Evolutionary conservation across 1,284 basidiomycete genomes (phyloP).

Genomic region (Vanrija humicola): DNA sequence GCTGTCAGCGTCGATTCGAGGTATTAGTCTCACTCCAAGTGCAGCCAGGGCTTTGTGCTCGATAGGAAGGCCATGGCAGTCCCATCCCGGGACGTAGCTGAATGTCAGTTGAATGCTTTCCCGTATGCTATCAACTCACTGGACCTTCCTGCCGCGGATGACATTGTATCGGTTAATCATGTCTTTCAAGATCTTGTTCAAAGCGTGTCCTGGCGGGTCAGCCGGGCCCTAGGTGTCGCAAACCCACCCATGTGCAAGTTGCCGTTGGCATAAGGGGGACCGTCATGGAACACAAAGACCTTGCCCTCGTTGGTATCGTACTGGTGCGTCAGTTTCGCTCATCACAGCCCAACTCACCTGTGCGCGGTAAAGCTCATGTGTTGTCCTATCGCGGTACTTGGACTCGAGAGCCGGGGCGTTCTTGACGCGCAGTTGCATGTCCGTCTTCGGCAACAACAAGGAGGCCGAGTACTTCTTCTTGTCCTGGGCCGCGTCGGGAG

Average conservation of each 20-base stretch:
- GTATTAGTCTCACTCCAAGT: slow-evolving; percentile 57
- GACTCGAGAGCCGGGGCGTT: slow-evolving; percentile 61
- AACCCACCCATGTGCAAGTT: slow-evolving; percentile 83
- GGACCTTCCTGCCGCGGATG: slow-evolving; percentile 69
- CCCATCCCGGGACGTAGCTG: slow-evolving; percentile 95
- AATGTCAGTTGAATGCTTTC: neutral
- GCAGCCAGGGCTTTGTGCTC: slow-evolving; percentile 84
- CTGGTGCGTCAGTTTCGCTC: slow-evolving; percentile 48
- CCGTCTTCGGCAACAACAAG: slow-evolving; percentile 76
- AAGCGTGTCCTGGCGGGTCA: slow-evolving; percentile 71
- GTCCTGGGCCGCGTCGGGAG: slow-evolving; percentile 6
- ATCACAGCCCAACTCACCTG: slow-evolving; percentile 56
- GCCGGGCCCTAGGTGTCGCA: neutral
- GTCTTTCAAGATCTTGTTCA: slow-evolving; percentile 97
- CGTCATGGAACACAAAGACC: slow-evolving; percentile 86
- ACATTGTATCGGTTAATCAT: slow-evolving; percentile 89
- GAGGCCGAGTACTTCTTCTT: slow-evolving; percentile 60
- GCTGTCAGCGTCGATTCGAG: neutral
- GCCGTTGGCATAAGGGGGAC: slow-evolving; percentile 97
- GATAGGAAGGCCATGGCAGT: slow-evolving; percentile 96
- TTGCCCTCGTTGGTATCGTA: slow-evolving; percentile 55
- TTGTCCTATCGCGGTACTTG: slow-evolving; percentile 61
- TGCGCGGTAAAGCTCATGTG: slow-evolving; percentile 74
- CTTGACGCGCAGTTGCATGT: slow-evolving; percentile 72
- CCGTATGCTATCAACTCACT: slow-evolving; percentile 58